Evolutionary conservation across 2,329 filamentous ascomycete species (phyloP), one percentile per base, ranked within the genome.

Genomic region (Diplodia seriata): DNA sequence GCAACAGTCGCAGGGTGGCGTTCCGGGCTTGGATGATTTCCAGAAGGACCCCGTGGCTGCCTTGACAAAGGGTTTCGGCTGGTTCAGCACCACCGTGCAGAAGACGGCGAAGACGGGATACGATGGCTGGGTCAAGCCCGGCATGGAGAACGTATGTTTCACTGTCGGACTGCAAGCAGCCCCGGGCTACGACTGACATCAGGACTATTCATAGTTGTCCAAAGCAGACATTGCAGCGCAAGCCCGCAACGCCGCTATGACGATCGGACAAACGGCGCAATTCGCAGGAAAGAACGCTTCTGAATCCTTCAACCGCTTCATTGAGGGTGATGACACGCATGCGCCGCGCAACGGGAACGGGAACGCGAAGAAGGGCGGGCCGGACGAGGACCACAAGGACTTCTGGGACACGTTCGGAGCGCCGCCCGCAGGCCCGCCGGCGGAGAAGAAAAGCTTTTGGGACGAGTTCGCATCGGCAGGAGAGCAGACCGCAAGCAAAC

Each of bases 331-430:
- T 18, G 81, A 84, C 15, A 55, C 47, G 29, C 68, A 49, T 38
- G 57, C 68, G 20, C 23, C 66, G 29, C 62, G 33, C 66, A 66
- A 43, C 18, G 63, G 68, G 36, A 66, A 43, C 18, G 63, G 68
- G 36, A 38, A n/a, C 23, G 75, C 43, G 38, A 51, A 29, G 31
- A 67, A 59, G 51, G 29, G 12, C 4, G 56, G 56, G 26, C 66
- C 55, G 4, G 66, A 63, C 15, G 47, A 53, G n/a, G 66, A 89
- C 69, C 91, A 90, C 79, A 90, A 90, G 76, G 90, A 91, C 72
- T 97, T 97, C 80, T 97, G 94, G 94, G 94, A 97, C 77, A 90
- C 91, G 72, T 97, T 98, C 79, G 90, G 93, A 0, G 87, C 86
- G 33, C 79, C 90, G 31, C 90, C 88, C 0, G 75, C 76, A 33